These are phyloP conservation scores for Porphyrellus cyaneotinctus DNA, from an alignment of 768 basidiomycete genomes.

Conservation along the genomic window DNA sequence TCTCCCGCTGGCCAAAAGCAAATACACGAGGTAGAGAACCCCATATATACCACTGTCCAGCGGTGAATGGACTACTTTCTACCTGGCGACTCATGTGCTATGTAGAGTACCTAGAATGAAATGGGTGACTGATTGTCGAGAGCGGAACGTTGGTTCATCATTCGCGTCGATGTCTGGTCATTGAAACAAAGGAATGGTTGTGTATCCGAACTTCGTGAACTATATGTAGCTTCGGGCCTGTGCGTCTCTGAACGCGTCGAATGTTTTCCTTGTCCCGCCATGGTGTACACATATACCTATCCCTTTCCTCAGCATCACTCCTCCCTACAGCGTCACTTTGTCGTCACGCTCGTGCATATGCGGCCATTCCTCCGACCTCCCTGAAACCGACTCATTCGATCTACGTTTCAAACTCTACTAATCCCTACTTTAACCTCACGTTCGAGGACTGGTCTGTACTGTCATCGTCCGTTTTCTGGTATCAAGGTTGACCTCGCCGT, in stretches of 20 bases:
- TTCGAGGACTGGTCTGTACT: slow-evolving; percentile 80
- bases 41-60: slow-evolving; percentile 80
- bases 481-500: slow-evolving; percentile 15
- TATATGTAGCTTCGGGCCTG: too few relatives aligned
- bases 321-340: background rate
- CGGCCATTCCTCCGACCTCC: slow-evolving; percentile 12
- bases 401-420: slow-evolving; percentile 69
- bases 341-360: slow-evolving; percentile 10
- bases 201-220: background rate
- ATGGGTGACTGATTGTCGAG: too few relatives aligned
- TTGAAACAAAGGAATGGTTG: too few relatives aligned
- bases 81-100: slow-evolving; percentile 1
- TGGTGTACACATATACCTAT: slow-evolving; percentile 28
- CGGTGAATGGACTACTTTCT: slow-evolving; percentile 46
- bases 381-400: slow-evolving; percentile 46
- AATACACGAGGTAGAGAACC: slow-evolving; percentile 85
- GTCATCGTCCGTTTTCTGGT: slow-evolving; percentile 21
- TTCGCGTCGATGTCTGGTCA: background rate
- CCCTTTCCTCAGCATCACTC: background rate
- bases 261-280: slow-evolving; percentile 30
- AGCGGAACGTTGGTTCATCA: background rate
- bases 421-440: slow-evolving; percentile 87
- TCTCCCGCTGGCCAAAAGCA: slow-evolving; percentile 75
- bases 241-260: background rate
- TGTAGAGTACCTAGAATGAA: too few relatives aligned